Base-by-base conservation (phyloP, 768 basidiomycete genomes). In the Lentinula raphanica region DNA sequence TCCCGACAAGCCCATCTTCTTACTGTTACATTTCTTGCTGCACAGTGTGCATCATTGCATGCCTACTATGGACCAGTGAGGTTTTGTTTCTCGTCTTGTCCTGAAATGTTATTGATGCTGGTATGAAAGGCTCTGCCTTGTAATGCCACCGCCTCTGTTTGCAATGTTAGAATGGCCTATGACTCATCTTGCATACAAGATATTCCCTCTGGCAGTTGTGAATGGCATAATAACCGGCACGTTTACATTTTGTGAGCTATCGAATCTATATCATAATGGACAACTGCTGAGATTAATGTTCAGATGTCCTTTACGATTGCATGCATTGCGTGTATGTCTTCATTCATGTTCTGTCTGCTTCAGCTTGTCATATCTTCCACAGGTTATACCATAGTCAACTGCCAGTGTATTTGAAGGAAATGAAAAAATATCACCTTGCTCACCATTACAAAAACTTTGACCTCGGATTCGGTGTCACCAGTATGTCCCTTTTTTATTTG, bases 391-490 rank as follows among this genome's bases (percentile, higher is more conserved):
- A 97, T 74, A 88, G 90, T 2, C 84, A 78, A 63, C 83, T 96
- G 23, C 93, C 94, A 2, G 76, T 85, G 35, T 97, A 98, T 74
- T 70, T 98, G 74, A 81, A 80, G 58, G 88, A 94, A 68, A 89
- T 92, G 90, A 99, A 99, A 79, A 91, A 91, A 69, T 98, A 98
- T 68, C 97, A 99, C 66, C 82, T 99, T 62, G 94, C 93, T 6
- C 95, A 98, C 68, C 96, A 98, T 71, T 97, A 96, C 79, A 97
- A 97, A 74, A 96, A 97, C 76, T 96, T 93, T 69, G 94, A 97
- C 68, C 88, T 98, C 44, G 95, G 94, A 17, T 98, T 95, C 68
- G 95, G 96, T 31, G 95, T 98, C 11, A 98, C 95, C 6, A 94
- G 91, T 90, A 65, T 54, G 63, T 27, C 60, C 50, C 35, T 35